A percentile compares a stretch with the other conserved stretches of the same genome.
Evolutionary conservation across 1,284 basidiomycete genomes (phyloP).

Genomic region (Porodaedalea pini): DNA sequence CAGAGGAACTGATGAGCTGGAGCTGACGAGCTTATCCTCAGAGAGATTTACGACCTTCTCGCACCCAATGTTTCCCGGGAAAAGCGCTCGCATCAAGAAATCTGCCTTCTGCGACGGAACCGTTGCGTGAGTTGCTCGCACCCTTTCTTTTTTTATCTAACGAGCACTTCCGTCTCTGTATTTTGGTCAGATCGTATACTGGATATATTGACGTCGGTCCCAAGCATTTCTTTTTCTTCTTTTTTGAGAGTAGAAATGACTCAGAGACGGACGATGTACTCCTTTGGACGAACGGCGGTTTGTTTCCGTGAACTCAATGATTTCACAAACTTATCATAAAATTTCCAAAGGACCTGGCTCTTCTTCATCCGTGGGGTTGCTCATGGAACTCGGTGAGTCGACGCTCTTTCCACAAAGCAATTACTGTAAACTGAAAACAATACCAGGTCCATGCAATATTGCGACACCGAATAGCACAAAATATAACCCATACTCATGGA

Average conservation of each 20-base stretch:
- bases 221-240: conserved; percentile 81
- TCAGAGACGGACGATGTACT: conserved; percentile 37
- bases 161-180: neutral
- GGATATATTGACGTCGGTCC: conserved; percentile 69
- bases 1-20: too few species aligned
- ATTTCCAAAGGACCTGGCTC: conserved; percentile 58
- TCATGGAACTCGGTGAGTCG: conserved; percentile 58
- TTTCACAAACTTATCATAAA: conserved; percentile 26
- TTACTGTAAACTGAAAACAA: neutral
- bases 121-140: conserved; percentile 8
- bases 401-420: neutral
- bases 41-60: conserved; percentile 10
- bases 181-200: conserved; percentile 35
- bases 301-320: too few species aligned
- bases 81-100: conserved; percentile 19
- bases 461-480: conserved; percentile 40
- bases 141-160: too few species aligned
- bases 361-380: conserved; percentile 54
- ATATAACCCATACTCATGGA: conserved; percentile 64
- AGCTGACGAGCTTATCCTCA: neutral
- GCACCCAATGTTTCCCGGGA: conserved; percentile 17
- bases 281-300: conserved; percentile 38
- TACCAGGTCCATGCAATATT: conserved; percentile 48
- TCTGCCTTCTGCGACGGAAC: conserved; percentile 16
- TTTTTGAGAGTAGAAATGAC: conserved; percentile 51